These are phyloP conservation scores for Triangularia setosa DNA, from an alignment of 2,329 filamentous ascomycete species.

Conservation along the genomic window DNA sequence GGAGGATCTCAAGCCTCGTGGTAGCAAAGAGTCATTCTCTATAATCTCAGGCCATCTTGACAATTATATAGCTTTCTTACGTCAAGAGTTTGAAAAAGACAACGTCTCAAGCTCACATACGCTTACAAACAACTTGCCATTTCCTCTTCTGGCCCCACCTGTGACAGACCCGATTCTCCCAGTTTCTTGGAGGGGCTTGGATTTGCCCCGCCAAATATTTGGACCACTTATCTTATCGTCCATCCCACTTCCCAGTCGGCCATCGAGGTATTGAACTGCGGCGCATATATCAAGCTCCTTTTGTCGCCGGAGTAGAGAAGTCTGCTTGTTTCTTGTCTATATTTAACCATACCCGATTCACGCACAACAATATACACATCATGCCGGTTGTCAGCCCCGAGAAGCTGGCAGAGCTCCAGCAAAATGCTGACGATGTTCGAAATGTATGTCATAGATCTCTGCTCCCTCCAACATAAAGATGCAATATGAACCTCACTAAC, in stretches of 20 bases:
- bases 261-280: conserved; percentile 1
- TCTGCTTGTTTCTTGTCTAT: neutral
- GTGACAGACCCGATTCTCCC: neutral
- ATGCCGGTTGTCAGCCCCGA: conserved; percentile 94
- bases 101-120: neutral
- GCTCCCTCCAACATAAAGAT: conserved; percentile 11
- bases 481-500: neutral
- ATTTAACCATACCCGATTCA: neutral
- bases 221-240: conserved; percentile 5
- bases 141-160: neutral
- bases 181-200: neutral
- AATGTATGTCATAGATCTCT: conserved; percentile 60
- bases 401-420: conserved; percentile 85
- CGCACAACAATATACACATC: conserved; percentile 28
- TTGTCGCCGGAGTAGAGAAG: neutral
- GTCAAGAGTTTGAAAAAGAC: neutral
- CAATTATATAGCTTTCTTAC: neutral
- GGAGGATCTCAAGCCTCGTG: neutral
- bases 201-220: conserved; percentile 4
- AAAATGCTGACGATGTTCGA: conserved; percentile 80
- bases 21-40: neutral
- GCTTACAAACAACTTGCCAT: neutral
- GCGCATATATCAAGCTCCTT: neutral
- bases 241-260: conserved; percentile 1
- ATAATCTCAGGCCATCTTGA: neutral